Conservation (phyloP, 2,329 filamentous ascomycete species). For the Stachybotrys elegans region DNA sequence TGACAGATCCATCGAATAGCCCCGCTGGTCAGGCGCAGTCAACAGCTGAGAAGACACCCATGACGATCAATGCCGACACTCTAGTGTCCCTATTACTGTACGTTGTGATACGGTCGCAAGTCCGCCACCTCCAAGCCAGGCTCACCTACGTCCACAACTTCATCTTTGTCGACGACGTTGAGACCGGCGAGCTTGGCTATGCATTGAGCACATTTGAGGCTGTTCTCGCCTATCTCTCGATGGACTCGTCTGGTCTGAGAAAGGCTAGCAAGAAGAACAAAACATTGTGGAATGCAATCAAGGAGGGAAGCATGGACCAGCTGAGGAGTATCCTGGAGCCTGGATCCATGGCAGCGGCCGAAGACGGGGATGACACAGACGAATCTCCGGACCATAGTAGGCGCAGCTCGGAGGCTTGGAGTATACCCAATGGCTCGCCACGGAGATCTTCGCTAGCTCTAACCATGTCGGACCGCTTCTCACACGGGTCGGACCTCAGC, state of each 20-base stretch:
- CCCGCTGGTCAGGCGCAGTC: constrained; percentile 27
- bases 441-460: constrained; percentile 36
- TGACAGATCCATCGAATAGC: constrained; percentile 49
- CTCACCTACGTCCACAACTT: constrained; percentile 96
- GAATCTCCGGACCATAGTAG: constrained; percentile 35
- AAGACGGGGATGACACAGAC: constrained; percentile 38
- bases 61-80: constrained; percentile 77
- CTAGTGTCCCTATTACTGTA: constrained; percentile 86
- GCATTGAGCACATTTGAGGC: constrained; percentile 94
- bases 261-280: constrained; percentile 83
- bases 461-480: constrained; percentile 45
- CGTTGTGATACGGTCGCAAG: constrained; percentile 86
- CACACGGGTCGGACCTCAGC: constrained; percentile 55
- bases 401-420: constrained; percentile 43
- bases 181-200: constrained; percentile 93
- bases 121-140: constrained; percentile 81
- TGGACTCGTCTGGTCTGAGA: constrained; percentile 75
- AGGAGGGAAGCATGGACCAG: constrained; percentile 68
- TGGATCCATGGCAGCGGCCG: constrained; percentile 42
- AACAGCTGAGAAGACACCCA: constrained; percentile 46
- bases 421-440: constrained; percentile 39
- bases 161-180: constrained; percentile 96
- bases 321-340: constrained; percentile 79
- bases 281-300: constrained; percentile 80
- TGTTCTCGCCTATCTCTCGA: constrained; percentile 79